phyloP scores from a whole-genome alignment of 192 early-diverging fungal species.

The Spizellomyces sp. region DNA sequence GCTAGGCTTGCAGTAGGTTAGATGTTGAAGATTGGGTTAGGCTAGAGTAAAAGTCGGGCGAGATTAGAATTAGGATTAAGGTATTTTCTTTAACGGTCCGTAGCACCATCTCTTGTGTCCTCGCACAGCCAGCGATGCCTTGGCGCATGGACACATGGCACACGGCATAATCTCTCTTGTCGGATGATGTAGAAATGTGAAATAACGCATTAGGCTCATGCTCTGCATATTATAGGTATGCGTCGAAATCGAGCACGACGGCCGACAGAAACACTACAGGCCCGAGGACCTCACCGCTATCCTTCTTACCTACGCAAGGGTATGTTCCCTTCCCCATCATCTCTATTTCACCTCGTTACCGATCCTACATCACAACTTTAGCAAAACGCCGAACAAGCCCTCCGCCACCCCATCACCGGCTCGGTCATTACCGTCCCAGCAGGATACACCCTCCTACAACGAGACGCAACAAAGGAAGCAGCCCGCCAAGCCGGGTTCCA shows the following conservation, averaged over 20 bases:
- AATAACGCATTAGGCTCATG: background rate
- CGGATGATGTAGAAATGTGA: background rate
- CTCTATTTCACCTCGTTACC: background rate
- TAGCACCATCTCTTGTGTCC: too few relatives aligned
- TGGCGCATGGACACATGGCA: too few relatives aligned
- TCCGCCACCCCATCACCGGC: background rate
- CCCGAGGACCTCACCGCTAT: slow-evolving; percentile 8
- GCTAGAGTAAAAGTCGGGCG: too few relatives aligned
- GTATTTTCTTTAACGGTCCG: too few relatives aligned
- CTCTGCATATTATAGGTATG: slow-evolving; percentile 1
- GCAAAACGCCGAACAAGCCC: background rate
- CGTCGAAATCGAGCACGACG: slow-evolving; percentile 1
- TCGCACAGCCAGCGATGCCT: too few relatives aligned
- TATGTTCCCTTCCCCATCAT: background rate
- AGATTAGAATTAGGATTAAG: too few relatives aligned
- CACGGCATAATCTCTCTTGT: too few relatives aligned
- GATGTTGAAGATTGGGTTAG: too few relatives aligned
- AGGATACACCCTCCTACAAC: slow-evolving; percentile 3
- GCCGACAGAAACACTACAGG: background rate
- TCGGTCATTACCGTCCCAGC: slow-evolving; percentile 6
- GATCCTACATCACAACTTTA: background rate
- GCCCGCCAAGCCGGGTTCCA: background rate
- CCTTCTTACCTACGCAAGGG: background rate
- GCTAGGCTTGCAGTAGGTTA: too few relatives aligned
- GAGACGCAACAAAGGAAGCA: slow-evolving; percentile 1